Evolutionary conservation across 2,329 filamentous ascomycete species (phyloP).

Genomic region (Xylaria sp.): DNA sequence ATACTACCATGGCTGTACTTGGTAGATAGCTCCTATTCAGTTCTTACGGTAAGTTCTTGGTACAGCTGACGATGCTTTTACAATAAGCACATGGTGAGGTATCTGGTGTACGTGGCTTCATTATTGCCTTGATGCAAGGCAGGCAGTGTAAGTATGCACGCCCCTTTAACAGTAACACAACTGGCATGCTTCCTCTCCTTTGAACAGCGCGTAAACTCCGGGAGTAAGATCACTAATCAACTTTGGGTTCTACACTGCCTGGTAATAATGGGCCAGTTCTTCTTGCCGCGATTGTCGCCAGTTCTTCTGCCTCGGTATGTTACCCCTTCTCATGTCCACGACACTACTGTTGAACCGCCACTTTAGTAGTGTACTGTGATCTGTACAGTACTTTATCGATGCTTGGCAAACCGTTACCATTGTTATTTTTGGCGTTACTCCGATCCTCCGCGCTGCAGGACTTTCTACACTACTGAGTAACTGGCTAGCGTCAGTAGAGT

Average conservation of each 20-base stretch:
- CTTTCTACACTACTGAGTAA: not conserved
- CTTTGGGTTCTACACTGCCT: not conserved
- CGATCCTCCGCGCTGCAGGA: not conserved
- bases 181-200: not conserved
- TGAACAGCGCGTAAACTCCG: not conserved
- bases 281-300: too few relatives aligned
- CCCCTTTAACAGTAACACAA: not conserved
- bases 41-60: not conserved
- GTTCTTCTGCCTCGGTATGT: not conserved
- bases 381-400: not conserved
- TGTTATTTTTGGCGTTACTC: conserved; percentile 13
- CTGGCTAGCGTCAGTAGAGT: too few relatives aligned
- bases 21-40: not conserved
- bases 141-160: not conserved
- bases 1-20: not conserved
- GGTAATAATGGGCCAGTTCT: too few relatives aligned
- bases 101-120: not conserved
- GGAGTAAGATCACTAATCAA: not conserved
- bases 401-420: conserved; percentile 16
- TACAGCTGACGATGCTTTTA: not conserved
- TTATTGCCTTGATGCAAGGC: not conserved
- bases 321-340: not conserved
- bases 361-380: not conserved
- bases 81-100: not conserved
- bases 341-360: not conserved